phyloP scores from a whole-genome alignment of 176 grass and related monocot genomes.

The Rhipidocladum racemiflorum region DNA sequence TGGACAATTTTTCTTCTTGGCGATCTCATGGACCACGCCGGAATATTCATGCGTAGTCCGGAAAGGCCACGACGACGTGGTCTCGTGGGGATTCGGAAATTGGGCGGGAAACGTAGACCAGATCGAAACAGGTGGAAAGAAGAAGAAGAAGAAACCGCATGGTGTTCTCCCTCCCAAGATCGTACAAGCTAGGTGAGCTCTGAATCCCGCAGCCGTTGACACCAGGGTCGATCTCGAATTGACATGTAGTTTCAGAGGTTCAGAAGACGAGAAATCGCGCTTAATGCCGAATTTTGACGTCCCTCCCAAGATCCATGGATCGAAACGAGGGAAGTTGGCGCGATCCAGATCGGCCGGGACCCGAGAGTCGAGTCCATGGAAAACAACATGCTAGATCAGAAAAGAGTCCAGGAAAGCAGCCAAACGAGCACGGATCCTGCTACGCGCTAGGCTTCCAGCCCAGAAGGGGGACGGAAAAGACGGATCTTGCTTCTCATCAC shows the following conservation, averaged over 20 bases:
- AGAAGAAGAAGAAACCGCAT: neutral
- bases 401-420: no score
- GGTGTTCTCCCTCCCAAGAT: neutral
- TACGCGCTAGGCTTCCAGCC: no score
- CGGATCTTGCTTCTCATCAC: no score
- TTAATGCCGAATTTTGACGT: neutral
- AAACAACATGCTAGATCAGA: neutral
- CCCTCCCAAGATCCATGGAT: neutral
- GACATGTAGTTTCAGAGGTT: no score
- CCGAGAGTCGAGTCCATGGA: neutral
- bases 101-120: neutral
- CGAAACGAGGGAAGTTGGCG: neutral
- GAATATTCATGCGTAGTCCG: conserved; percentile 24
- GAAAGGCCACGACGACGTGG: neutral
- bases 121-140: neutral
- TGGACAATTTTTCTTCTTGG: neutral
- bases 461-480: neutral
- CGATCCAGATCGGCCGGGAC: neutral
- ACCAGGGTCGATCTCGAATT: neutral
- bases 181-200: neutral
- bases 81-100: neutral
- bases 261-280: neutral
- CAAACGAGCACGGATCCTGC: no score
- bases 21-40: neutral
- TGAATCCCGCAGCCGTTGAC: neutral